These are phyloP conservation scores for Colletotrichum australisinense DNA, from an alignment of 2,329 filamentous ascomycete genomes.

Conservation along the genomic window DNA sequence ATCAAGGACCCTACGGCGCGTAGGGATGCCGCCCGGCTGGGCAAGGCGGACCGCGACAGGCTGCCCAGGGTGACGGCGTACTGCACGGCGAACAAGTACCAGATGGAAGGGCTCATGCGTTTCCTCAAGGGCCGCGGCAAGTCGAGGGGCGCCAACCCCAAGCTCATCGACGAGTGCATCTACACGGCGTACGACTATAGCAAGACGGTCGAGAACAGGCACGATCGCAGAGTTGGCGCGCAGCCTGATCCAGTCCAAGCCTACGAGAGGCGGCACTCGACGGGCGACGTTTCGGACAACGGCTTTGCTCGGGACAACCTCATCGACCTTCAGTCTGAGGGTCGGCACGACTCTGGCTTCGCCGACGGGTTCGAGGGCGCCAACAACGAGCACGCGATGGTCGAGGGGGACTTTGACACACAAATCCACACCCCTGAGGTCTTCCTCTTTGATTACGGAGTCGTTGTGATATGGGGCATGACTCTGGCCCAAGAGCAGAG, in stretches of 20 bases:
- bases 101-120: conserved; percentile 88
- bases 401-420: conserved; percentile 79
- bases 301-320: conserved; percentile 70
- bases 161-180: conserved; percentile 96
- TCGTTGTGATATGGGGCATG: conserved; percentile 99
- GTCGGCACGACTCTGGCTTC: conserved; percentile 45
- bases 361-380: conserved; percentile 43
- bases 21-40: conserved; percentile 89
- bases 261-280: conserved; percentile 78
- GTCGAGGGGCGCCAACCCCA: conserved; percentile 83
- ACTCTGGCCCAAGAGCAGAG: conserved; percentile 86
- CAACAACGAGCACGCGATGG: conserved; percentile 44
- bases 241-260: conserved; percentile 53
- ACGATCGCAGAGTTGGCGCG: conserved; percentile 41
- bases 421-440: conserved; percentile 92
- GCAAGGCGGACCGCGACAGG: conserved; percentile 90
- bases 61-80: conserved; percentile 95
- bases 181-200: conserved; percentile 93
- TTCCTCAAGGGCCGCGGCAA: conserved; percentile 89
- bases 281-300: conserved; percentile 74
- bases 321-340: conserved; percentile 67
- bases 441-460: conserved; percentile 97
- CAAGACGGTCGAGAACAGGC: conserved; percentile 53
- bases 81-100: conserved; percentile 92
- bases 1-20: conserved; percentile 97